Evolutionary conservation across 768 basidiomycete species (phyloP), one percentile per base, ranked within the genome.

Genomic region (Leccinum incarnatum): DNA sequence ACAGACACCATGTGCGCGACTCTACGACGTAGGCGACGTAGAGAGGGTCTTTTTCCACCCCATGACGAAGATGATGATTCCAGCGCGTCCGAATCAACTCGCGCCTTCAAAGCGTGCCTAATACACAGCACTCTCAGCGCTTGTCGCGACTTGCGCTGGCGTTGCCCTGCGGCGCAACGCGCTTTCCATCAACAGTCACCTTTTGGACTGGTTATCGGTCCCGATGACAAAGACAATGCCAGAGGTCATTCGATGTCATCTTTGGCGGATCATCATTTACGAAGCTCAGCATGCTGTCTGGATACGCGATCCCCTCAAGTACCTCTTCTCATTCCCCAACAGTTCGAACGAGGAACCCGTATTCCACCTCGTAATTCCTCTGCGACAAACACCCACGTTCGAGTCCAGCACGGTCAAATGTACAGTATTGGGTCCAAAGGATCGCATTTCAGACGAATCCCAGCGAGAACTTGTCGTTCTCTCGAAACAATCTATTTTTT

Each of bases 301-400:
- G 79, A 77, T 85, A 59, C 74, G 72, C 5, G 68, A 71, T 8
- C 0, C 27, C 27, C 19, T 78, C 45, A 60, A 64, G 8, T 63
- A 56, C 1, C 70, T 81, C 14, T 73, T 84, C 34, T 67, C 71
- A 17, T 59, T 51, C 42, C 72, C 72, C 5, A 48, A 58, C 6
- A 36, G 32, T 7, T 53, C 50, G 2, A 23, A 54, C 32, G 40
- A 37, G 5, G 58, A 45, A 2, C 62, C 65, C 2, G 19, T 54
- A 3, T 93, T 94, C 70, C 89, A 92, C 64, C 80, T 93, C 14
- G 78, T 92, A 52, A 82, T 93, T n/a, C 90, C 92, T 1, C 76
- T 90, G 5, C 87, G 93, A 1, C 69, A 77, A 8, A 89, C 88
- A 0, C 87, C 88, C 62, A 65, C 74, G 0, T 69, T 67, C 14